Conservation (phyloP, 345 rosid genomes). For the Reutealis trisperma region DNA sequence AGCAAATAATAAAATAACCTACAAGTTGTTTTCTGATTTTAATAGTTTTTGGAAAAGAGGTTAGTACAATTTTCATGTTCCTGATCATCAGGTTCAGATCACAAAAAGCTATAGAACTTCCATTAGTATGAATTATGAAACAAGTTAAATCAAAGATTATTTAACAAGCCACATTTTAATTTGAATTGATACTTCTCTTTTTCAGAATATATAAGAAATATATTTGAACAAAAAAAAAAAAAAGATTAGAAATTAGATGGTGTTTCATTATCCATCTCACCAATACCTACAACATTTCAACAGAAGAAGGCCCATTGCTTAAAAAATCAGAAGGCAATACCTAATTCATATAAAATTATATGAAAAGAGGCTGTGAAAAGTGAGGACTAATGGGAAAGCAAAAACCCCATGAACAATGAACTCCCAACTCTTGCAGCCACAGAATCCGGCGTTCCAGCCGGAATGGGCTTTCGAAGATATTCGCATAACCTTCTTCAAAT, state of each 20-base stretch:
- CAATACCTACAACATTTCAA: constrained; percentile 51
- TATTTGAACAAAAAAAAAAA: not conserved
- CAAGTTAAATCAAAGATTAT: not conserved
- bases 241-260: constrained; percentile 32
- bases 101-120: not conserved
- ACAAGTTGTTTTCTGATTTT: not conserved
- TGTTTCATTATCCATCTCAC: constrained; percentile 54
- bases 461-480: constrained; percentile 48
- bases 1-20: not conserved
- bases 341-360: not conserved
- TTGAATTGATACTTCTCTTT: not conserved
- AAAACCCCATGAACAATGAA: constrained; percentile 19
- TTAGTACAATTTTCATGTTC: no score
- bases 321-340: constrained; percentile 10
- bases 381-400: constrained; percentile 14
- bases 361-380: not conserved
- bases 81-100: no score
- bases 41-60: not conserved
- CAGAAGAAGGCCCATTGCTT: constrained; percentile 33
- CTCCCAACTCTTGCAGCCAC: constrained; percentile 22
- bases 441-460: constrained; percentile 19
- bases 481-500: constrained; percentile 60
- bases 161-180: not conserved
- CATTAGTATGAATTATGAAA: not conserved
- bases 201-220: not conserved